Conservation (phyloP, 2,329 filamentous ascomycete genomes). For the Mycosphaerella sp. region DNA sequence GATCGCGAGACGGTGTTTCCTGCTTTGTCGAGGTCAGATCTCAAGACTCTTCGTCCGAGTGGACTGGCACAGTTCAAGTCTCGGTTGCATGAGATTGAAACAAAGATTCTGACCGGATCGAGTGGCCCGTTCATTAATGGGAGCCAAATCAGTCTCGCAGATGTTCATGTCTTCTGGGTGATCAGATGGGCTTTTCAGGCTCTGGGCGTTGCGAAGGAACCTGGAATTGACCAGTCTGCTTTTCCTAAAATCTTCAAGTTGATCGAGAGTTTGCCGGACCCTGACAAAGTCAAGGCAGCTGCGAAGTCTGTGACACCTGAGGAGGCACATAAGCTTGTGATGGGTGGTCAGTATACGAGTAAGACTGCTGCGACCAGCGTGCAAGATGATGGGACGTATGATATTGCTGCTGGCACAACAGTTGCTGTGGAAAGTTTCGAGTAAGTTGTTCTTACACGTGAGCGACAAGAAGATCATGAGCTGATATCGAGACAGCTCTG, state of each 20-base stretch:
- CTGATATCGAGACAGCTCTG: conserved; percentile 18
- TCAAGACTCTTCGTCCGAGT: conserved; percentile 20
- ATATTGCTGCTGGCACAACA: conserved; percentile 17
- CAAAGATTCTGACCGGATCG: conserved; percentile 17
- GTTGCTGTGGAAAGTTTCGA: conserved; percentile 28
- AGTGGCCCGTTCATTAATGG: conserved; percentile 25
- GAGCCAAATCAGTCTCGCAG: conserved; percentile 21
- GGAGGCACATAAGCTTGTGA: conserved; percentile 25
- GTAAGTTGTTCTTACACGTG: conserved; percentile 16
- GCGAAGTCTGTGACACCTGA: conserved; percentile 22
- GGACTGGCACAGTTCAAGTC: conserved; percentile 21
- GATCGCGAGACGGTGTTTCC: conserved; percentile 28
- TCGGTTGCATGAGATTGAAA: conserved; percentile 22
- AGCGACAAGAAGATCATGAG: not conserved
- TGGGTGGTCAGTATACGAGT: conserved; percentile 14
- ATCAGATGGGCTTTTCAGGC: conserved; percentile 24
- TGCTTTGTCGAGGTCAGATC: conserved; percentile 22
- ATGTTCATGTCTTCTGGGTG: conserved; percentile 26
- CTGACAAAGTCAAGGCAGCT: conserved; percentile 6
- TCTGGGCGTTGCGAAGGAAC: conserved; percentile 20
- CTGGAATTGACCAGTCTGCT: conserved; percentile 20
- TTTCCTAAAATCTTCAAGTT: conserved; percentile 26
- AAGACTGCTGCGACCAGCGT: conserved; percentile 15
- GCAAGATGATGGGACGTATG: conserved; percentile 20
- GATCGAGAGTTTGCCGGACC: conserved; percentile 23